These are phyloP conservation scores for Scedosporium dehoogii DNA, from an alignment of 2,329 filamentous ascomycete species.

Conservation along the genomic window DNA sequence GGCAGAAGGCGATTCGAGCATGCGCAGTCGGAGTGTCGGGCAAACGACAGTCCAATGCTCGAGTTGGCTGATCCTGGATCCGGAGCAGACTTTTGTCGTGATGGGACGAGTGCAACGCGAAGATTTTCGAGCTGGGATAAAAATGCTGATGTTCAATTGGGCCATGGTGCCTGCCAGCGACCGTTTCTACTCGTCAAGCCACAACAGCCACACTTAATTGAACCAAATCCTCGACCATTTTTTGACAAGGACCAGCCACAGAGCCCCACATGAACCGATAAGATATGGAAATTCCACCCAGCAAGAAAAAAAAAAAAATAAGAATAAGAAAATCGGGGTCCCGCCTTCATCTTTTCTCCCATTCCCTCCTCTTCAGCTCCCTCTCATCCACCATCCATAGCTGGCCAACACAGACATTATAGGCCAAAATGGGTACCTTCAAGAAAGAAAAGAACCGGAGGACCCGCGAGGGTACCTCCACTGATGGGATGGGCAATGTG, in stretches of 20 bases:
- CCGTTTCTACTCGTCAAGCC: neutral
- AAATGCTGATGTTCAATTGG: neutral
- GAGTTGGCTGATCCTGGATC: neutral
- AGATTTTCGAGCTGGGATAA: conserved; percentile 1
- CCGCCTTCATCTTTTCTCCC: conserved; percentile 1
- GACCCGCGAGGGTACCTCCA: conserved; percentile 72
- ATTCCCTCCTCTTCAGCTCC: neutral
- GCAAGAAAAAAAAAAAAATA: neutral
- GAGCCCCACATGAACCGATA: neutral
- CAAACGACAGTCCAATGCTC: neutral
- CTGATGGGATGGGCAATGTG: conserved; percentile 85
- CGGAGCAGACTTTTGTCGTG: neutral
- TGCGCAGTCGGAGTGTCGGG: neutral
- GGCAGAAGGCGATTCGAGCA: neutral
- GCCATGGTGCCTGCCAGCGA: neutral
- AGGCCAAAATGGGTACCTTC: conserved; percentile 62
- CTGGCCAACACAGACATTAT: conserved; percentile 1
- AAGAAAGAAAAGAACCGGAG: conserved; percentile 87
- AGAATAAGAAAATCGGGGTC: neutral
- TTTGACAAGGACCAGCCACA: neutral
- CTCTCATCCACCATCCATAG: neutral
- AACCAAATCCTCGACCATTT: neutral
- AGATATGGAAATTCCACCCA: neutral
- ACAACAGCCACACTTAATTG: neutral
- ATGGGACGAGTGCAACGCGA: neutral